These are phyloP conservation scores for Termitomyces heimii DNA, from an alignment of 768 basidiomycete species.

Conservation along the genomic window DNA sequence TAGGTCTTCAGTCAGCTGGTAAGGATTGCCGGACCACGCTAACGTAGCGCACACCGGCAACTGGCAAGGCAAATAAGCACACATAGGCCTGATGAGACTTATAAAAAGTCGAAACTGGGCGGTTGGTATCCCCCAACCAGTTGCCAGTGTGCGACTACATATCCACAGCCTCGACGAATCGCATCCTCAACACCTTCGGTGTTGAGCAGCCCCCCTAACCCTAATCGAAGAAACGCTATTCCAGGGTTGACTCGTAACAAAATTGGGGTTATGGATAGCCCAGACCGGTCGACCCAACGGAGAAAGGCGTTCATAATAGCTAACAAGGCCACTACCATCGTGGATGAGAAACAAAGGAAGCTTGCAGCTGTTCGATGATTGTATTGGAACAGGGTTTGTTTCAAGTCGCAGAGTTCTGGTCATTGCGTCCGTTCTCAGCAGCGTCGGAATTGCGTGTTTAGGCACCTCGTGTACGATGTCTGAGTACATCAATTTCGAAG, in stretches of 20 bases:
- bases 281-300: slow-evolving; percentile 49
- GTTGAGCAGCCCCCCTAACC: too few relatives aligned
- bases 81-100: too few relatives aligned
- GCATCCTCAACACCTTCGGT: too few relatives aligned
- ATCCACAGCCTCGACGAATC: too few relatives aligned
- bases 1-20: too few relatives aligned
- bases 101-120: too few relatives aligned
- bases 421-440: slow-evolving; percentile 5
- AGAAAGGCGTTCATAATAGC: slow-evolving; percentile 41
- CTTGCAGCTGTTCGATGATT: slow-evolving; percentile 18
- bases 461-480: not conserved
- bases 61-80: too few relatives aligned
- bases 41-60: too few relatives aligned
- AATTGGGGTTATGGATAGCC: slow-evolving; percentile 54
- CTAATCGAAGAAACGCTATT: slow-evolving; percentile 41
- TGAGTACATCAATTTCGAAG: not conserved
- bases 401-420: slow-evolving; percentile 18
- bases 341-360: slow-evolving; percentile 61
- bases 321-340: slow-evolving; percentile 63
- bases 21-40: too few relatives aligned
- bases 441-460: not conserved
- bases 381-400: slow-evolving; percentile 29
- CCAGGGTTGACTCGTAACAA: slow-evolving; percentile 42
- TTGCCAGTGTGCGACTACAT: too few relatives aligned
- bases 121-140: too few relatives aligned